Evolutionary conservation across 495 filamentous ascomycete species (phyloP), one percentile per base, ranked within the genome.

Genomic region (Geopyxis carbonaria): DNA sequence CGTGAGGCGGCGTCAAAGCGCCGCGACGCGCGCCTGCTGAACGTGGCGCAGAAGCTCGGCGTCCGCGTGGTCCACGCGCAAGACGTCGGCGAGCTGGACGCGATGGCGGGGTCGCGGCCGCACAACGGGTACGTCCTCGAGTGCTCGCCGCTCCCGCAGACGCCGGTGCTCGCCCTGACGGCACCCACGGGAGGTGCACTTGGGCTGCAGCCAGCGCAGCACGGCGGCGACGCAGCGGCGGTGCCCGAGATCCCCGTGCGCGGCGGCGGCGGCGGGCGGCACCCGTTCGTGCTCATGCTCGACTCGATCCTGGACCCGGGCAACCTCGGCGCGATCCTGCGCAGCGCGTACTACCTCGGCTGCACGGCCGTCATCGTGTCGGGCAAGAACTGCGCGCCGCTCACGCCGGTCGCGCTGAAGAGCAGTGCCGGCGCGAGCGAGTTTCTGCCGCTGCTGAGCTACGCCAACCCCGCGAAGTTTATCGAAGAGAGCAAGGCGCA

Each of bases 91-190:
- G 52, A 86, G 16, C 62, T 97, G 57, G 79, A 93, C 54, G 86
- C 45, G 57, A 80, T 91, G 76, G 75, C 74, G 45, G 64, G 60
- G 11, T 73, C 74, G n/a, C 68, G 89, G 39, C 82, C 86, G 22
- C 89, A 97, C 55, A 97, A 94, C 57, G 78, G 87, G 38, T 84
- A 76, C 52, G 63, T 95, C 27, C 68, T 97, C 19, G 89, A 97
- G 59, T 75, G 76, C 16, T 92, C 85, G 0, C 80, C 78, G 6
- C 59, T 95, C 19, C 83, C 81, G 0, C 71, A 74, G 45, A 61
- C 73, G 0, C 86, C 87, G 2, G 62, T 93, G 15, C 64, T 62
- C 19, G 55, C 64, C 15, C n/a, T n/a, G n/a, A n/a, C n/a, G n/a
- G n/a, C n/a, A n/a, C n/a, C n/a, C n/a, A n/a, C n/a, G n/a, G n/a